phyloP scores from a whole-genome alignment of 768 basidiomycete genomes.

The Suillus variegatus region DNA sequence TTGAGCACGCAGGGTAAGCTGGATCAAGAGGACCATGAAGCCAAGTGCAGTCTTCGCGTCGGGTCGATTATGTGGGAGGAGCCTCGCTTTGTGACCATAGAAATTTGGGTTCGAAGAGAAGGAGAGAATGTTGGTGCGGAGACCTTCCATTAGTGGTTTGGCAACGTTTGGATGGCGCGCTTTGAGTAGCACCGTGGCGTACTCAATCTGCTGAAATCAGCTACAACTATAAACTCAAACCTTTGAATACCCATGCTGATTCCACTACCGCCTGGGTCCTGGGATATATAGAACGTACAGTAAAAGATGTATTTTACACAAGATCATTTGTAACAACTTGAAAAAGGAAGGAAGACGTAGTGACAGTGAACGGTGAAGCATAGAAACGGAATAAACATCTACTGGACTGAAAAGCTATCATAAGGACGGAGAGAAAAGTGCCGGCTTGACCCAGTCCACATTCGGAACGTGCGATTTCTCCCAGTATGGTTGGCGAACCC shows the following conservation, averaged over 20 bases:
- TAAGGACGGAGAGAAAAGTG: not conserved
- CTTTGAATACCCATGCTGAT: too few species aligned
- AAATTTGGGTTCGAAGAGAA: not conserved
- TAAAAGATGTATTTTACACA: too few species aligned
- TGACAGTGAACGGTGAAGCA: not conserved
- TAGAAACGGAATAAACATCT: not conserved
- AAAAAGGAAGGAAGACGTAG: not conserved
- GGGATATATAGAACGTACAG: too few species aligned
- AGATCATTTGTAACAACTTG: not conserved
- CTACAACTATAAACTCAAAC: too few species aligned
- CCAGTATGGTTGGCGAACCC: not conserved
- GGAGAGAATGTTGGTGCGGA: not conserved
- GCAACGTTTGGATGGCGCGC: too few species aligned
- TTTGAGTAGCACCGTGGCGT: too few species aligned
- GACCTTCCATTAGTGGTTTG: not conserved
- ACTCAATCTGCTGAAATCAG: too few species aligned
- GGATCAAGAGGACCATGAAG: not conserved
- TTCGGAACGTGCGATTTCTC: not conserved
- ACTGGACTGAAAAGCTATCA: not conserved
- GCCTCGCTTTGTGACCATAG: not conserved
- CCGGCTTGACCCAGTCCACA: not conserved
- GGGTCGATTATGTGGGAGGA: not conserved
- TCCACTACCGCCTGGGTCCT: too few species aligned
- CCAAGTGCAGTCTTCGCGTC: not conserved
- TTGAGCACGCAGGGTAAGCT: not conserved